These are phyloP conservation scores for Begonia masoniana DNA, from an alignment of 306 rosid genomes.

Conservation along the genomic window DNA sequence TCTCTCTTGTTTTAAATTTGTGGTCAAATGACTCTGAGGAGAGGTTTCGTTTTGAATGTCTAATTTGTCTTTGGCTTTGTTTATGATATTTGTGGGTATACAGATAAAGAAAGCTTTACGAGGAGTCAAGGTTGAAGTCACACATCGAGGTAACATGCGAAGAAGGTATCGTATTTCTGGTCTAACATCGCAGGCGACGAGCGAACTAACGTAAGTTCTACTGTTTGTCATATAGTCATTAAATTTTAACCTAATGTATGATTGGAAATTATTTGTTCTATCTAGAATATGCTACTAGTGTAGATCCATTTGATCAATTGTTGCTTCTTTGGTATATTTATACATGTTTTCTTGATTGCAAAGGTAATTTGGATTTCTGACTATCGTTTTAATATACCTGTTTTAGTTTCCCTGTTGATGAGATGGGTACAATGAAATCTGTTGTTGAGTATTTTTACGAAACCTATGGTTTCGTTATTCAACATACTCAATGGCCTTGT, in stretches of 20 bases:
- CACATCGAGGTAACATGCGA: slow-evolving; percentile 92
- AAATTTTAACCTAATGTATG: too few species aligned
- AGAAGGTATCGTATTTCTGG: slow-evolving; percentile 90
- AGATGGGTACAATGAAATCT: slow-evolving; percentile 80
- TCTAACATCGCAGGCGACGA: slow-evolving; percentile 80
- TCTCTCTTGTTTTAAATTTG: background rate
- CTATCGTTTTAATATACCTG: slow-evolving; percentile 4
- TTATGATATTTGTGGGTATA: slow-evolving; percentile 2
- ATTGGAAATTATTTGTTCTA: too few species aligned
- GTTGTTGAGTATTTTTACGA: slow-evolving; percentile 87
- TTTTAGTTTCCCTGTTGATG: slow-evolving; percentile 85
- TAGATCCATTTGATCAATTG: too few species aligned
- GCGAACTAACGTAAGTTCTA: slow-evolving; percentile 70
- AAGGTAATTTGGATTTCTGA: too few species aligned
- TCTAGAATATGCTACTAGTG: too few species aligned
- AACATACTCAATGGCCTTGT: slow-evolving; percentile 93
- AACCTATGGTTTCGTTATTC: slow-evolving; percentile 76
- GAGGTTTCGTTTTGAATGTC: too few species aligned
- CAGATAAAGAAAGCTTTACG: slow-evolving; percentile 94
- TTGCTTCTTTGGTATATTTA: too few species aligned
- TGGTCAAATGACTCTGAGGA: background rate
- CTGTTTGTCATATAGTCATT: too few species aligned
- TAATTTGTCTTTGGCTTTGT: too few species aligned
- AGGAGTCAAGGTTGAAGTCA: slow-evolving; percentile 93
- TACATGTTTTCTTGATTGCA: too few species aligned